These are phyloP conservation scores for Hippophae tibetana DNA, from an alignment of 306 rosid genomes.

Conservation along the genomic window DNA sequence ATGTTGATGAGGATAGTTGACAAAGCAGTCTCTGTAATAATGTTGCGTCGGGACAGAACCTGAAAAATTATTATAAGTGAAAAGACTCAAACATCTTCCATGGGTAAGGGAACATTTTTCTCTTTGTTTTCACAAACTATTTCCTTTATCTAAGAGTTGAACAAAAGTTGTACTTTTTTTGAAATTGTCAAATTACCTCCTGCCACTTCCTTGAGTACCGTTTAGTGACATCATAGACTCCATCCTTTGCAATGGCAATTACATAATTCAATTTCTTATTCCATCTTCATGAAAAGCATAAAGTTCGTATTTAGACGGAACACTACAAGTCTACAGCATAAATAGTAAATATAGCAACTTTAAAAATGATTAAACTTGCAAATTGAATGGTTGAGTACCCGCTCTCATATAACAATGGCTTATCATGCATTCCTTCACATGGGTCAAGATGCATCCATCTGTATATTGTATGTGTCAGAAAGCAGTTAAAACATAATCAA, in stretches of 20 bases:
- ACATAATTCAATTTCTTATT: constrained; percentile 63
- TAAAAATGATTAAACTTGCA: constrained; percentile 8
- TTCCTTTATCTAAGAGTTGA: constrained; percentile 1
- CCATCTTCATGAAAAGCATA: constrained; percentile 50
- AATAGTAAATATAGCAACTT: neutral
- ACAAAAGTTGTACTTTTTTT: neutral
- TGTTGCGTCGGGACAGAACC: constrained; percentile 70
- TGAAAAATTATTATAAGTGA: constrained; percentile 15
- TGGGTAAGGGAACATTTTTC: neutral
- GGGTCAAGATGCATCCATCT: constrained; percentile 99
- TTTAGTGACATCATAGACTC: constrained; percentile 79
- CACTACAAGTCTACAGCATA: constrained; percentile 14
- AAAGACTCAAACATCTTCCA: constrained; percentile 6
- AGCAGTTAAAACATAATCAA: constrained; percentile 6
- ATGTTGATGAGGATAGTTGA: constrained; percentile 43
- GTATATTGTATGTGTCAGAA: constrained; percentile 29
- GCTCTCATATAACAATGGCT: constrained; percentile 80
- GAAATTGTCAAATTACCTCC: constrained; percentile 42
- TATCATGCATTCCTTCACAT: constrained; percentile 78
- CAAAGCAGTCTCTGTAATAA: constrained; percentile 47
- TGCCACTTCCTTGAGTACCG: constrained; percentile 90
- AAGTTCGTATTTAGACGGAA: neutral
- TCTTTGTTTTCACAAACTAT: constrained; percentile 1
- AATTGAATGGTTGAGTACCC: constrained; percentile 41
- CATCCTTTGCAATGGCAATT: constrained; percentile 70